Base-by-base conservation (phyloP, 1,139 yeast genomes). In the Trichomonascaceae sp. region DNA sequence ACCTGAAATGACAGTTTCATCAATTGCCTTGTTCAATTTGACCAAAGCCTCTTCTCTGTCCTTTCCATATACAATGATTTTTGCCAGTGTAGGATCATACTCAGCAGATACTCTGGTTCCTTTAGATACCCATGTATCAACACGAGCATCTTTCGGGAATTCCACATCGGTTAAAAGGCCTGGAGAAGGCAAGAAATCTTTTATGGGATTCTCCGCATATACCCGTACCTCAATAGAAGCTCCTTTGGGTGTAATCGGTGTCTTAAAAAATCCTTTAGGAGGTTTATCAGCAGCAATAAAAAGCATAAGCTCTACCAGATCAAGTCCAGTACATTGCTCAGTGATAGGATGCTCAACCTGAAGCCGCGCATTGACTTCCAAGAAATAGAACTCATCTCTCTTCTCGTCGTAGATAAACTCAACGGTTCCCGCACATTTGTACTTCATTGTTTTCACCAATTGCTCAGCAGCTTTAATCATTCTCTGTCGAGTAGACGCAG, bases 341-440 rank as follows among this genome's bases (percentile, higher is more conserved):
- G 99, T 93, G 63, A 93, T 85, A 47, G 98, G 98, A 70, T 93
- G 98, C 73, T 93, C 99, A 50, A 93, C 99, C 73, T 93, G 99
- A 62, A 93, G 79, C 70, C 99, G 84, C 10, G 99, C 96, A 69
- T 93, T 93, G 63, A 93, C 97, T 72, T 93, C 99, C 66, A 93
- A 76, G 73, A 93, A 93, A 75, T 91, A 93, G 69, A 90, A 93
- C 67, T 86, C 95, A 66, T 90, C 95, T 62, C 95, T 76, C 55
- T 69, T 76, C 65, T 86, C 85, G 67, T 93, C 98, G 65, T 88
- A 91, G 63, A 93, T 91, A 68, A 85, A 93, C 72, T 93, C 99
- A 62, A 93, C 96, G 8, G 99, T 93, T 69, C 98, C 99, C 50
- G 98, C 98, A 73, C 96, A 84, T 72, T 87, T 89, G 74, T 93